These are phyloP conservation scores for Dactylellina haptotyla DNA, from an alignment of 2,329 filamentous ascomycete species.

Conservation along the genomic window DNA sequence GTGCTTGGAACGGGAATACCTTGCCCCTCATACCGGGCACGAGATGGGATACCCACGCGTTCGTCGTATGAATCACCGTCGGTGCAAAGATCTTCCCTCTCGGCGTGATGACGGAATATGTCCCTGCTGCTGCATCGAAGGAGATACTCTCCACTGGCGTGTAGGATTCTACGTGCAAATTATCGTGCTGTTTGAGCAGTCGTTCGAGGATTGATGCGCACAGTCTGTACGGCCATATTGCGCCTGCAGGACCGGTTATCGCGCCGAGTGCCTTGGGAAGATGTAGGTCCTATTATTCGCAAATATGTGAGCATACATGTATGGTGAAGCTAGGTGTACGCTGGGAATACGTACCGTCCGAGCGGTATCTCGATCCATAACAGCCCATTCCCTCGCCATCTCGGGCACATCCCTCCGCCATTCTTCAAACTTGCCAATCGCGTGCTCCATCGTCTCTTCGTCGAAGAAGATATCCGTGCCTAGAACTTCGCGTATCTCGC, in stretches of 20 bases:
- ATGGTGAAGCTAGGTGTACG: constrained; percentile 54
- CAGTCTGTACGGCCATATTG: constrained; percentile 67
- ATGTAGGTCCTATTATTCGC: constrained; percentile 50
- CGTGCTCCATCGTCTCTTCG: constrained; percentile 60
- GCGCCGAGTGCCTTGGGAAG: constrained; percentile 56
- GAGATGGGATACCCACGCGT: constrained; percentile 67
- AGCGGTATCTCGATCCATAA: constrained; percentile 61
- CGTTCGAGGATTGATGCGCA: constrained; percentile 64
- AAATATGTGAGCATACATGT: not conserved
- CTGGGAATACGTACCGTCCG: constrained; percentile 56
- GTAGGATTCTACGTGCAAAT: constrained; percentile 54
- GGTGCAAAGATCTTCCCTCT: constrained; percentile 64
- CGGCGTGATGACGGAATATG: constrained; percentile 64
- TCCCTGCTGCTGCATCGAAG: constrained; percentile 61
- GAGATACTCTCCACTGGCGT: constrained; percentile 61
- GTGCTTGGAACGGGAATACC: constrained; percentile 64
- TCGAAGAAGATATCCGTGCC: constrained; percentile 65
- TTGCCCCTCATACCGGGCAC: constrained; percentile 65
- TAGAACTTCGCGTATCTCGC: constrained; percentile 63
- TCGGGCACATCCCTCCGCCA: constrained; percentile 63
- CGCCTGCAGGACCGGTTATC: constrained; percentile 62
- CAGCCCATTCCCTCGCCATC: constrained; percentile 59
- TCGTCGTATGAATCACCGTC: constrained; percentile 70
- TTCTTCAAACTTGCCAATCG: constrained; percentile 59
- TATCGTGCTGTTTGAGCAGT: constrained; percentile 60